Evolutionary conservation across 805 yeast genomes (phyloP).

Genomic region (Maudiozyma serrabonitensis): DNA sequence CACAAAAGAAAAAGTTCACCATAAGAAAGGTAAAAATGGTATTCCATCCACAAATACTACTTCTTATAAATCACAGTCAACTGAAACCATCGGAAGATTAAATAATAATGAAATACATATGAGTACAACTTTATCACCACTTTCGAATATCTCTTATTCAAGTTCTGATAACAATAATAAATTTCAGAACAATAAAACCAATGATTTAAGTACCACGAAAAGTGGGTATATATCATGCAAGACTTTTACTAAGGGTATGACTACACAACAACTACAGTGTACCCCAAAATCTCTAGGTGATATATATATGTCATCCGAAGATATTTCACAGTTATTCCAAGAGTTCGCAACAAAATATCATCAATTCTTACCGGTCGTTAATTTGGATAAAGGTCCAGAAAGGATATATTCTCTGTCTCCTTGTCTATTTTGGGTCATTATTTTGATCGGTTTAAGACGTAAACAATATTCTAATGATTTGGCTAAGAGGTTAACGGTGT

Average conservation of each 20-base stretch:
- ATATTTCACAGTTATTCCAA: constrained; percentile 48
- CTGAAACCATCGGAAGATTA: neutral
- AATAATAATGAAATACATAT: neutral
- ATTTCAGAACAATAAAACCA: neutral
- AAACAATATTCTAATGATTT: constrained; percentile 33
- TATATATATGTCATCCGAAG: constrained; percentile 48
- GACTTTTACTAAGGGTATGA: constrained; percentile 8
- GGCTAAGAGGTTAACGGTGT: constrained; percentile 54
- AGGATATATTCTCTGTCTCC: constrained; percentile 72
- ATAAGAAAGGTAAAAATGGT: neutral
- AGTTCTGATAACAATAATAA: neutral
- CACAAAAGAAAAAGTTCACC: constrained; percentile 23
- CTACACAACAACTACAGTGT: constrained; percentile 39
- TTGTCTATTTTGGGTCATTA: constrained; percentile 85
- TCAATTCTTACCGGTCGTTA: constrained; percentile 80
- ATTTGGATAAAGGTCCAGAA: constrained; percentile 74
- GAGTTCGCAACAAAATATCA: constrained; percentile 76
- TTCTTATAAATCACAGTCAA: neutral
- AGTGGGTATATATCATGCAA: neutral
- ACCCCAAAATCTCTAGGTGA: constrained; percentile 65
- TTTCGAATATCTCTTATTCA: constrained; percentile 1
- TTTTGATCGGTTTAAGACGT: constrained; percentile 75
- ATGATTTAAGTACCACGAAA: neutral
- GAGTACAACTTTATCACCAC: neutral
- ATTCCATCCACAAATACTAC: neutral